phyloP scores from a whole-genome alignment of 257 asterid species.

The Solanum gracilifrons region DNA sequence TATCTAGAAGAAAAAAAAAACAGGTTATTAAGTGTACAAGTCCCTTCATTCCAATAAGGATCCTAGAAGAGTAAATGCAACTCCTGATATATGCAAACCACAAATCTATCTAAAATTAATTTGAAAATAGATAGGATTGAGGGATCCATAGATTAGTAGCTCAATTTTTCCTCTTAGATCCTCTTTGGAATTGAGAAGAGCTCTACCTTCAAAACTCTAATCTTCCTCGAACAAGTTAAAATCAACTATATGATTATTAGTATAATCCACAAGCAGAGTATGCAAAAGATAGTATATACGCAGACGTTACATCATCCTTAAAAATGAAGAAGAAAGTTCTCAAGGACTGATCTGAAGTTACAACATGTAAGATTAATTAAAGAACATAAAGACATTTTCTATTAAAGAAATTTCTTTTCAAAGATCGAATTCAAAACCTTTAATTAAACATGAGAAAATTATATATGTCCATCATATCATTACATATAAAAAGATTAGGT shows the following conservation, averaged over 20 bases:
- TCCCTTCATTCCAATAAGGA: constrained; percentile 86
- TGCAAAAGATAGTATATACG: background rate
- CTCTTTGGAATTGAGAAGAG: constrained; percentile 80
- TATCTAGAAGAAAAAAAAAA: background rate
- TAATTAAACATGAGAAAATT: background rate
- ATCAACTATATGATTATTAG: background rate
- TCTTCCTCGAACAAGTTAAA: background rate
- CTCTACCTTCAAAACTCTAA: constrained; percentile 46
- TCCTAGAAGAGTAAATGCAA: constrained; percentile 31
- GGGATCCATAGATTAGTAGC: constrained; percentile 79
- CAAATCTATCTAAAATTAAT: constrained; percentile 20
- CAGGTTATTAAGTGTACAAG: constrained; percentile 31
- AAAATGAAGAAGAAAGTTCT: background rate
- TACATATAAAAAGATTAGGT: background rate
- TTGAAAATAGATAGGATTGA: constrained; percentile 29
- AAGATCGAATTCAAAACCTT: no score
- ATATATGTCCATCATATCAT: background rate
- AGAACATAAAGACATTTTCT: no score
- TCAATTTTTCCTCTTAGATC: constrained; percentile 45
- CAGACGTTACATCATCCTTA: background rate
- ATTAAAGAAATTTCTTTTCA: no score
- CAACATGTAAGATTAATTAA: background rate
- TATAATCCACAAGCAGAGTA: background rate
- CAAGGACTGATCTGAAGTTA: background rate
- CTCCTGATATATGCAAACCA: constrained; percentile 77